Base-by-base conservation (phyloP, 148 eudicot species). In the Pouteria glomerata region DNA sequence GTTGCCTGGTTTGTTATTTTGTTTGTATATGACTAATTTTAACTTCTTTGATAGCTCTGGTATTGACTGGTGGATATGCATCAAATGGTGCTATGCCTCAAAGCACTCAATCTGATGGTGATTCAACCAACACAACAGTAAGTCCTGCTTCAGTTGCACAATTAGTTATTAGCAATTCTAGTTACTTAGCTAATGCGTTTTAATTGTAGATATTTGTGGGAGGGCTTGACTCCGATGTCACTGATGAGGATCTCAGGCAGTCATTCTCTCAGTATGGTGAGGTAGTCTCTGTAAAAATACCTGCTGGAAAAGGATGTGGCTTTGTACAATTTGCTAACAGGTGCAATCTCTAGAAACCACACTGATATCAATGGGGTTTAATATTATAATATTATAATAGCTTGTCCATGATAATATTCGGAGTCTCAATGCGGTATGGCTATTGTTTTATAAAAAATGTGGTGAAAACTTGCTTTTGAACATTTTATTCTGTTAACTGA, bases 221-320 rank as follows among this genome's bases (percentile, higher is more conserved):
- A 73, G 89, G 89, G 66, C 83, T 87, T 15, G 89, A 87, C 69
- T 79, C 86, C 57, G 89, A 81, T 66, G 83, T 83, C 71, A 77
- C 80, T 47, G 91, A 87, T 81, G 89, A 85, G 63, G 87, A 79
- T 26, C 82, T 87, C 24, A 83, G 82, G 58, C 82, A 87, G 76
- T 62, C 87, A 24, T 87, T 87, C 74, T 71, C 72, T 65, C 84
- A 80, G 45, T 85, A 55, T 85, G 91, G 91, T 7, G 84, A 87
- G 63, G 82, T 87, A 57, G 57, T 81, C 61, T 82, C 85, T 53
- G 82, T 87, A 15, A 87, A 87, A 79, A 87, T 87, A 57, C 91
- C 91, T 19, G 57, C 75, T 55, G 86, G 87, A 70, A 87, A 85
- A 70, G 87, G 88, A 73, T 87, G 91, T 74, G 91, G 89, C 70